Percentiles rank a stretch among this genome's conserved stretches.
phyloP scores from a whole-genome alignment of 1,139 yeast genomes.

The Suhomyces yuchorum region DNA sequence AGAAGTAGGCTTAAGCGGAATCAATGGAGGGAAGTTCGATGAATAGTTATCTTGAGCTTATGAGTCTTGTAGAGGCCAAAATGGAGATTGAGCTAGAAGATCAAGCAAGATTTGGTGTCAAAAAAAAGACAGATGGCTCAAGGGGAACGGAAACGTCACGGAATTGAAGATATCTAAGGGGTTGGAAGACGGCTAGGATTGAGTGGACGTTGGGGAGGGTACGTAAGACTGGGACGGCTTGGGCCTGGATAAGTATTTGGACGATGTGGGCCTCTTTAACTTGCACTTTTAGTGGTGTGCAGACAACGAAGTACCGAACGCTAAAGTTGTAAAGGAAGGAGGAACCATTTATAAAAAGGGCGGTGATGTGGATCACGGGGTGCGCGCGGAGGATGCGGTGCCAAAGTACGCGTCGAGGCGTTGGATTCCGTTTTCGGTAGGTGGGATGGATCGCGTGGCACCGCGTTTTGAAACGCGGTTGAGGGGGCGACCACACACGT shows the following conservation, averaged over 20 bases:
- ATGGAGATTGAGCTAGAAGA: too few species aligned
- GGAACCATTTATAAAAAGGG: constrained; percentile 8
- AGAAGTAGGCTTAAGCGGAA: too few species aligned
- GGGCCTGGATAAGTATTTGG: background rate
- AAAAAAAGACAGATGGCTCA: background rate
- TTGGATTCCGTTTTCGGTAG: constrained; percentile 2
- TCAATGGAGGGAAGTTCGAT: too few species aligned
- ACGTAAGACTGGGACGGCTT: background rate
- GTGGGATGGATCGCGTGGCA: constrained; percentile 8
- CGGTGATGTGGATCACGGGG: constrained; percentile 10
- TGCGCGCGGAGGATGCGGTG: constrained; percentile 5
- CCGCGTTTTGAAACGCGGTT: constrained; percentile 16
- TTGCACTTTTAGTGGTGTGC: constrained; percentile 1
- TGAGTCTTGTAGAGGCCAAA: too few species aligned
- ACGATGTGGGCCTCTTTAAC: background rate
- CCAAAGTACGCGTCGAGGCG: constrained; percentile 12
- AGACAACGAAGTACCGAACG: constrained; percentile 1
- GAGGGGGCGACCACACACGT: constrained; percentile 5
- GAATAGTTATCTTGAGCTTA: too few species aligned
- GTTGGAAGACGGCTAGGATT: too few species aligned
- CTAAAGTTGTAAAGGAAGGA: constrained; percentile 1
- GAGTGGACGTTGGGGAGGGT: too few species aligned
- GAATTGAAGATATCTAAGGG: background rate
- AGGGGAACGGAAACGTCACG: background rate
- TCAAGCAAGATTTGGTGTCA: background rate